Base-by-base conservation (phyloP, 2,329 filamentous ascomycete genomes). In the Dendrostoma leiphaemia region DNA sequence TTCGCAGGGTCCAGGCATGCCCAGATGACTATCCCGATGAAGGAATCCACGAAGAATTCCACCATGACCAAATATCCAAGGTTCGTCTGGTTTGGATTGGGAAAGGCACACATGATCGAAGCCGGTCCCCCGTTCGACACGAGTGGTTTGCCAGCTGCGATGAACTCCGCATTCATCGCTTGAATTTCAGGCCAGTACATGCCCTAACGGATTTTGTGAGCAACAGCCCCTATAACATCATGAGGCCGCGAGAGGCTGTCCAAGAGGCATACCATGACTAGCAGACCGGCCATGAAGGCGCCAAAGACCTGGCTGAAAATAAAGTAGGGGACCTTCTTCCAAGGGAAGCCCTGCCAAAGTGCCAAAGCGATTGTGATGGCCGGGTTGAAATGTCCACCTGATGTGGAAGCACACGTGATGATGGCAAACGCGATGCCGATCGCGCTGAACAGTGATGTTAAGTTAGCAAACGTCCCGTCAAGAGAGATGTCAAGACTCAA, bases 381-480 rank as follows among this genome's bases (percentile, higher is more conserved):
- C 3, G 78, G 78, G 59, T 81, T 81, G 62, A 82, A 80, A 59
- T 82, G 79, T 1, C 77, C 80, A 53, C 82, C 80, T 6, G 74
- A 79, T 1, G 74, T 78, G 1, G 78, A 68, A 6, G 72, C 81
- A 59, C 78, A 82, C 32, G 74, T 78, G 51, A 83, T 81, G 65
- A 84, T 81, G 41, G 81, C 81, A 59, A 83, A 81, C 13, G 79
- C 77, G 61, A 84, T 82, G 4, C 81, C 81, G 15, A 83, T 63
- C 5, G 77, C 78, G 62, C 35, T 38, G n/a, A 8, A 10, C n/a
- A n/a, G n/a, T 5, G 6, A 19, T 38, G 15, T 38, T 38, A 38
- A n/a, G n/a, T n/a, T n/a, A n/a, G n/a, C n/a, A n/a, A n/a, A n/a
- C n/a, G n/a, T n/a, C n/a, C n/a, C n/a, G n/a, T n/a, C n/a, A n/a